Conservation (phyloP, 73 alveolate species). For the Paramecium biaurelia region DNA sequence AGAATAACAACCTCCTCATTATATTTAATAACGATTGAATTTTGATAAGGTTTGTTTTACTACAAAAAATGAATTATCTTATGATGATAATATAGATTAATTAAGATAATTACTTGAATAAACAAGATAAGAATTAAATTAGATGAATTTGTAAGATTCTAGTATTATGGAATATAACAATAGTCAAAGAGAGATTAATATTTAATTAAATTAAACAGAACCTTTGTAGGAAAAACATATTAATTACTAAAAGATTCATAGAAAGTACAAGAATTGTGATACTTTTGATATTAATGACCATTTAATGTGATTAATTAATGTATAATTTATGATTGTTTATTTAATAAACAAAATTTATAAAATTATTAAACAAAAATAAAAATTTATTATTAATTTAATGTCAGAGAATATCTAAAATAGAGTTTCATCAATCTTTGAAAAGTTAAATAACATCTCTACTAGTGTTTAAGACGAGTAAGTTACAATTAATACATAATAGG, state of each 20-base stretch:
- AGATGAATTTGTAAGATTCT: conserved; percentile 30
- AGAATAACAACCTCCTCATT: background rate
- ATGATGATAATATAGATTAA: conserved; percentile 48
- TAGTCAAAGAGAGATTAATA: background rate
- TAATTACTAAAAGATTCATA: background rate
- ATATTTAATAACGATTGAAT: background rate
- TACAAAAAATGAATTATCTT: background rate
- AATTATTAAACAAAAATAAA: background rate
- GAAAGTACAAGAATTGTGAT: background rate
- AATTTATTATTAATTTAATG: background rate
- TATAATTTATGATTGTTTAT: background rate
- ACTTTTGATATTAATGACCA: conserved; percentile 28
- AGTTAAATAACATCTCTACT: conserved; percentile 34
- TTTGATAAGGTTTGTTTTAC: background rate
- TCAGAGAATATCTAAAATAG: conserved; percentile 54
- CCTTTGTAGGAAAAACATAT: background rate
- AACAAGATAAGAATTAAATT: conserved; percentile 34
- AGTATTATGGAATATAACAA: background rate
- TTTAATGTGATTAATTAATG: background rate
- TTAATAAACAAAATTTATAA: background rate
- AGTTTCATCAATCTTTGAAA: conserved; percentile 35
- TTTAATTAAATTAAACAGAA: background rate
- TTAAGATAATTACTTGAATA: background rate
- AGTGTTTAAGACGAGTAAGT: conserved; percentile 55
- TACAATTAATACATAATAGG: background rate